These are phyloP conservation scores for Fomitopsis pulvina DNA, from an alignment of 768 basidiomycete species.

Conservation along the genomic window DNA sequence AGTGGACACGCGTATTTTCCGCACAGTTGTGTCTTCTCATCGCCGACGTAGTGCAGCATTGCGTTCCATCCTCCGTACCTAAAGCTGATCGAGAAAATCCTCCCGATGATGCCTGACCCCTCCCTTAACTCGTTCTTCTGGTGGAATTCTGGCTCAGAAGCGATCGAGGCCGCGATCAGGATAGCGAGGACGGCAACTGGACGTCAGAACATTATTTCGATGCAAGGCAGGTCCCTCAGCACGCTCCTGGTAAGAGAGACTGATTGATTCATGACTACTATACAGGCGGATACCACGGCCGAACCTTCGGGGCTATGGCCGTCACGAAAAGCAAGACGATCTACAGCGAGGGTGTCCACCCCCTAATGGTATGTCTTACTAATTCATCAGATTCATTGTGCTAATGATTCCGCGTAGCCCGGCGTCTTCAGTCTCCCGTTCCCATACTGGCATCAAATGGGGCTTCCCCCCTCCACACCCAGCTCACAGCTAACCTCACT, in stretches of 20 bases:
- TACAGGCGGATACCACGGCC: constrained; percentile 81
- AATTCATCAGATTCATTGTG: neutral
- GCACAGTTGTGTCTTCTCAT: neutral
- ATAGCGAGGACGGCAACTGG: constrained; percentile 76
- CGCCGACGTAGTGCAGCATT: constrained; percentile 65
- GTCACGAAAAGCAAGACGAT: constrained; percentile 92
- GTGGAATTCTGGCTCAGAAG: constrained; percentile 95
- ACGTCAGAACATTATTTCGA: constrained; percentile 80
- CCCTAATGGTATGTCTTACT: constrained; percentile 64
- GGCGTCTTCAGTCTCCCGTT: constrained; percentile 77
- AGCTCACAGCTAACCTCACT: constrained; percentile 50
- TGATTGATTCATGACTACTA: neutral
- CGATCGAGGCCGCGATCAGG: constrained; percentile 85
- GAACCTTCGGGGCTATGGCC: constrained; percentile 90
- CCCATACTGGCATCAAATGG: constrained; percentile 91
- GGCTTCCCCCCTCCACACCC: constrained; percentile 47
- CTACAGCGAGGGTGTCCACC: constrained; percentile 72
- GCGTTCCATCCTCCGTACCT: constrained; percentile 84
- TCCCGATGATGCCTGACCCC: constrained; percentile 85
- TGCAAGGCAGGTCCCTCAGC: constrained; percentile 57
- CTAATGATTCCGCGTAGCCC: constrained; percentile 40
- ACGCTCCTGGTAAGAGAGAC: neutral
- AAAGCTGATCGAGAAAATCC: constrained; percentile 74
- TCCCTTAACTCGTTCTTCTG: constrained; percentile 96
- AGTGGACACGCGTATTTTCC: constrained; percentile 5